Evolutionary conservation across 2,329 filamentous ascomycete genomes (phyloP), one percentile per base, ranked within the genome.

Genomic region (Aspergillus novoparasiticus): DNA sequence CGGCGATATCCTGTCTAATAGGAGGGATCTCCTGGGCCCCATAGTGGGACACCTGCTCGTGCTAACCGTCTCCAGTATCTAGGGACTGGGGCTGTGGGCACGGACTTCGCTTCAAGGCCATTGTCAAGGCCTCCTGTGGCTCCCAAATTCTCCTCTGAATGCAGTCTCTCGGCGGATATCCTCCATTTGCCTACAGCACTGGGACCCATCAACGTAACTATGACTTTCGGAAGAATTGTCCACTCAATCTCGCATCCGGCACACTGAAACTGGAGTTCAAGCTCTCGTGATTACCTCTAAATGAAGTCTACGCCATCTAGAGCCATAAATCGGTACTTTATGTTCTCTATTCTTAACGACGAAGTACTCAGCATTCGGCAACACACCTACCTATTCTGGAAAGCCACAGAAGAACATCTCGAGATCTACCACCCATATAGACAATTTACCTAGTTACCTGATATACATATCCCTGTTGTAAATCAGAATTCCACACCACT

Each of bases 31-130:
- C 10, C 57, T 50, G 57, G 57, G 57, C 19, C 57, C 19, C 10
- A 23, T 21, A 55, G 51, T 55, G 51, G 51, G 34, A 54, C 51
- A 30, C 32, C 34, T 55, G 16, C 51, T 55, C 32, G 32, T 55
- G 30, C 32, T 55, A 55, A 39, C 51, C 34, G 39, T 21, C 51
- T 55, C 51, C n/a, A 55, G 51, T 39, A 39, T 39, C 6, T 23
- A 55, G n/a, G 26, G 28, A 53, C 46, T 59, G 26, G 57, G 45
- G 26, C 57, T 43, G 36, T 59, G 57, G 32, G 46, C 57, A 59
- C 57, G 57, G 57, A 58, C 57, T 30, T 45, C 30, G 41, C 30
- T 26, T 50, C 57, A 46, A 26, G 16, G 21, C 23, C 8, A 50
- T 39, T 36, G 32, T 55, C 51, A 39, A 21, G 36, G 32, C 32